Conservation (phyloP, 441 rosid genomes). For the Capsella rubella region DNA sequence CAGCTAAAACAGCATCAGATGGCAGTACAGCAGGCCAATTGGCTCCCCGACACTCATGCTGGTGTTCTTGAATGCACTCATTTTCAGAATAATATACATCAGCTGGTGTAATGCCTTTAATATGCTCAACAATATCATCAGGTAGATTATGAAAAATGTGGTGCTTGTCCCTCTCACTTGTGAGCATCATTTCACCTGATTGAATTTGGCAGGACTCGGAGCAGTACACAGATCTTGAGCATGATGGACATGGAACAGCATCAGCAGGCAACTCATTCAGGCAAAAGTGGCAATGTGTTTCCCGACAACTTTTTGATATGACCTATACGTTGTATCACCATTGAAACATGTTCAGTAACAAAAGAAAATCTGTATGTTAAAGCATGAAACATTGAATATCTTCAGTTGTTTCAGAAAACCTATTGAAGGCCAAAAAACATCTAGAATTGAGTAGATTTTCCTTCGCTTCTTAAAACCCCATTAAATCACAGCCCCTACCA, state of each 20-base stretch:
- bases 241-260: slow-evolving; percentile 70
- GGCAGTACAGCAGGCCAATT: slow-evolving; percentile 86
- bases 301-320: slow-evolving; percentile 69
- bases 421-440: not conserved
- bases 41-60: slow-evolving; percentile 84
- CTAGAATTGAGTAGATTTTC: not conserved
- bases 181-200: slow-evolving; percentile 58
- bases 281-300: slow-evolving; percentile 88
- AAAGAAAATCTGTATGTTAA: not conserved
- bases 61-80: slow-evolving; percentile 68
- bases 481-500: slow-evolving; percentile 51
- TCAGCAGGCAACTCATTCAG: slow-evolving; percentile 77
- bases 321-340: slow-evolving; percentile 50
- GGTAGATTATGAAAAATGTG: slow-evolving; percentile 41
- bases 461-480: not conserved
- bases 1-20: slow-evolving; percentile 78
- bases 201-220: slow-evolving; percentile 69
- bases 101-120: slow-evolving; percentile 48
- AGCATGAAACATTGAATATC: not conserved
- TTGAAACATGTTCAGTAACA: slow-evolving; percentile 11
- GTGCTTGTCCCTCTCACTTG: slow-evolving; percentile 38
- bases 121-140: slow-evolving; percentile 50
- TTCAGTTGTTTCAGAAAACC: not conserved
- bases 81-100: slow-evolving; percentile 37
- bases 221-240: slow-evolving; percentile 81